Evolutionary conservation across 805 yeast genomes (phyloP), one percentile per base, ranked within the genome.

Genomic region (Kuraishia hungarica): DNA sequence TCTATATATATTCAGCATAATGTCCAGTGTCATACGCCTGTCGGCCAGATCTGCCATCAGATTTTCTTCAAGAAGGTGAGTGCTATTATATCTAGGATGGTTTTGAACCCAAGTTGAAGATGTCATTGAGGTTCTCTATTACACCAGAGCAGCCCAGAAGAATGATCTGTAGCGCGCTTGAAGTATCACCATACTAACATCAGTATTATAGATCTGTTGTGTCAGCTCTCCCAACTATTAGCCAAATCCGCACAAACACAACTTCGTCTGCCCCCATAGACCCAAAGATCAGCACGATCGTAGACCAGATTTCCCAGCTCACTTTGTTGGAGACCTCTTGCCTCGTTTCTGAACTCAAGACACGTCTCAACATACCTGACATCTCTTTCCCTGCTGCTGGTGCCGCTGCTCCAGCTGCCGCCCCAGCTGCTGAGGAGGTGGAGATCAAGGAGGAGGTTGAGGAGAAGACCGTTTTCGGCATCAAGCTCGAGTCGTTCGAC

Each of bases 251-350:
- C 43, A 35, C 43, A 35, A 35, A 35, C 43, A 35, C 43, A 35
- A 47, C 49, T 11, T 20, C 49, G 24, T 20, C 79, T 62, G 66
- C 68, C 61, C 62, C 73, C 64, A 93, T 88, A 56, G 94, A 88
- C 72, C 94, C 97, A 61, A 92, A 93, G 73, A 91, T 94, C 71
- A 65, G 86, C 51, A 72, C 83, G 55, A 92, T 94, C 63, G 99
- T 94, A 55, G 94, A 89, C 67, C 88, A 89, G 66, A 94, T 94
- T 68, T 83, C 97, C 54, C 81, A 87, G 63, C 80, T 94, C 69
- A 91, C 96, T n/a, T 80, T 94, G 56, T 78, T 92, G 67, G 99
- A 94, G 76, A 93, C 98, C 22, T 86, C 97, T n/a, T 71, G 86
- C 28, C 81, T 94, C 67, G 88, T 94, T 59, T 69, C 83, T 47